Evolutionary conservation across 495 filamentous ascomycete genomes (phyloP).

Genomic region (Penicillium bovifimosum): DNA sequence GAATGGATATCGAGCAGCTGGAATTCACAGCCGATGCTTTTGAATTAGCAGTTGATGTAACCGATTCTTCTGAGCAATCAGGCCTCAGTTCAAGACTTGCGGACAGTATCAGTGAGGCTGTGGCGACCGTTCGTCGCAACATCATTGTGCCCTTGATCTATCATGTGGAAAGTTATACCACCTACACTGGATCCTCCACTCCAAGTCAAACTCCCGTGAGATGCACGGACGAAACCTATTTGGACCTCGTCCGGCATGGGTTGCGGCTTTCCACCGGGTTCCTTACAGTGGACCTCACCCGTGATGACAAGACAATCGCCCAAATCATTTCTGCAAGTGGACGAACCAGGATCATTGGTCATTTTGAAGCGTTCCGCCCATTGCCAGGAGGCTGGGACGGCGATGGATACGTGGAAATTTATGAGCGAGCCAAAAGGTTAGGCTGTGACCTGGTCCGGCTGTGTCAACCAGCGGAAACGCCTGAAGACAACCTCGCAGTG

Average conservation of each 20-base stretch:
- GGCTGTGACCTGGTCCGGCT: conserved; percentile 48
- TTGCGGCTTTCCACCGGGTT: conserved; percentile 67
- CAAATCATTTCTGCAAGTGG: conserved; percentile 54
- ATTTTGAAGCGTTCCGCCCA: conserved; percentile 46
- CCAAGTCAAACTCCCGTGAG: conserved; percentile 17
- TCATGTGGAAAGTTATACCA: conserved; percentile 36
- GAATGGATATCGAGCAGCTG: conserved; percentile 56
- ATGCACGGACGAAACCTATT: conserved; percentile 44
- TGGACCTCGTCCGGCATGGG: conserved; percentile 59
- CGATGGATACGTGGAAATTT: conserved; percentile 28
- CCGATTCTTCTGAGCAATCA: conserved; percentile 22
- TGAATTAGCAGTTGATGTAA: conserved; percentile 57
- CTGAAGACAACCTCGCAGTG: conserved; percentile 41
- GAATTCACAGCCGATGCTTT: conserved; percentile 64
- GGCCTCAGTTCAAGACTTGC: conserved; percentile 34
- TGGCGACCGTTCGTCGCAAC: conserved; percentile 57
- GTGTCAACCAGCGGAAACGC: conserved; percentile 34
- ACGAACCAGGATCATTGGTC: conserved; percentile 61
- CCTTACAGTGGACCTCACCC: conserved; percentile 59
- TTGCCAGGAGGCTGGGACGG: conserved; percentile 42
- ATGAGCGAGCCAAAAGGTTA: conserved; percentile 39
- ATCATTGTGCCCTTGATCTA: conserved; percentile 53
- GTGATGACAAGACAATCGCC: conserved; percentile 46
- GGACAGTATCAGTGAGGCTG: conserved; percentile 48
- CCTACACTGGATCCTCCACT: conserved; percentile 15